Conservation (phyloP, 306 rosid genomes). For the Cyclanthera cordifolia region DNA sequence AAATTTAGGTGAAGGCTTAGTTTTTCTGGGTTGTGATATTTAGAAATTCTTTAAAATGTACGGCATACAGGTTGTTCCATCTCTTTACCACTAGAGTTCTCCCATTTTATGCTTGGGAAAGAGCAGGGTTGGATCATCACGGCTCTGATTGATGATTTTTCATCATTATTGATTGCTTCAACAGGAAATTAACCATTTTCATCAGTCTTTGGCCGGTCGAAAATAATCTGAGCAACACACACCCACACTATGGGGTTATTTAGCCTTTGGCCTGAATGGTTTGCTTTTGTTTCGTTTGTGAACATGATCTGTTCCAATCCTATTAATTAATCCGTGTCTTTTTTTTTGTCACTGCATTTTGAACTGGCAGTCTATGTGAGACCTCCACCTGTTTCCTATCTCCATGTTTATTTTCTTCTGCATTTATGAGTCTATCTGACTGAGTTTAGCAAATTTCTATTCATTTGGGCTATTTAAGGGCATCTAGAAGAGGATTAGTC, state of each 20-base stretch:
- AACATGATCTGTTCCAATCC: not conserved
- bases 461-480: not conserved
- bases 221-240: not conserved
- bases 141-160: not conserved
- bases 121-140: not conserved
- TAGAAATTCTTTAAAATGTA: not conserved
- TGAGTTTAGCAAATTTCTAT: not conserved
- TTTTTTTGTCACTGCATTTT: not conserved
- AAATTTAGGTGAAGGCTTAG: not conserved
- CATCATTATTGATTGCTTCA: not conserved
- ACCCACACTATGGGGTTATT: not conserved
- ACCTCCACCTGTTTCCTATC: not conserved
- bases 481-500: not conserved
- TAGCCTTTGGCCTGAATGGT: not conserved
- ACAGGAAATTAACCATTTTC: not conserved
- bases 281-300: not conserved
- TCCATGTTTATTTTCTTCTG: not conserved
- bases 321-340: not conserved
- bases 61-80: not conserved
- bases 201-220: not conserved
- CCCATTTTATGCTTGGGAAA: not conserved
- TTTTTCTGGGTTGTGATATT: not conserved
- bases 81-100: not conserved
- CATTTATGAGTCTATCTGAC: not conserved
- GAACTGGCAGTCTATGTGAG: not conserved